These are phyloP conservation scores for Stromatinia cepivora DNA, from an alignment of 2,329 filamentous ascomycete species.

Conservation along the genomic window DNA sequence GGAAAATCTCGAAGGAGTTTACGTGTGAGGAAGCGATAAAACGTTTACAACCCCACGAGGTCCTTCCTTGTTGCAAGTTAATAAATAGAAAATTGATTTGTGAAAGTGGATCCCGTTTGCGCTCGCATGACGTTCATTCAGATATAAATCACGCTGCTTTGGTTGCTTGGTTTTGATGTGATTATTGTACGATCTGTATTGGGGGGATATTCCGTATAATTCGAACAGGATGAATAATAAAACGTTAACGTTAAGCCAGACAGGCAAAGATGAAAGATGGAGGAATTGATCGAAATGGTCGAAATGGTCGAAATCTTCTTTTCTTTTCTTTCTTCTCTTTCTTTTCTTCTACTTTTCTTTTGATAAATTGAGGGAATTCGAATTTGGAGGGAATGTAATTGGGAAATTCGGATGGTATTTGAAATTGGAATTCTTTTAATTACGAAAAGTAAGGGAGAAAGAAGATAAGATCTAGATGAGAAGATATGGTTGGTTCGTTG, in stretches of 20 bases:
- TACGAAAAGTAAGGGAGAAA: conserved; percentile 21
- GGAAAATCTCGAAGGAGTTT: conserved; percentile 9
- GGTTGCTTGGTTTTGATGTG: not conserved
- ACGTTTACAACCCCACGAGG: conserved; percentile 20
- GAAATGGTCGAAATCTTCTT: conserved; percentile 6
- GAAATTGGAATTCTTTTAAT: conserved; percentile 21
- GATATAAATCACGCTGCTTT: not conserved
- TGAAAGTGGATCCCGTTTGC: conserved; percentile 18
- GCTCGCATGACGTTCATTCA: conserved; percentile 23
- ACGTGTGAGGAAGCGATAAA: conserved; percentile 5
- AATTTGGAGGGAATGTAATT: conserved; percentile 14
- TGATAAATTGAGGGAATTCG: not conserved
- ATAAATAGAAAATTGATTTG: conserved; percentile 19
- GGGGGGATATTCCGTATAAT: not conserved
- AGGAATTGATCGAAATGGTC: not conserved
- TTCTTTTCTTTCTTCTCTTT: not conserved
- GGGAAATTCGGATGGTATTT: conserved; percentile 1
- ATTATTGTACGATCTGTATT: not conserved
- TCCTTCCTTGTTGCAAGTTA: conserved; percentile 24
- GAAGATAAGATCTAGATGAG: conserved; percentile 9
- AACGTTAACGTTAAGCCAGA: conserved; percentile 7
- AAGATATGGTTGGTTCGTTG: conserved; percentile 21
- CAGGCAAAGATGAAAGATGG: conserved; percentile 8
- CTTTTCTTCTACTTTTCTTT: not conserved
- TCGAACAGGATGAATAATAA: not conserved